Evolutionary conservation across 805 yeast species (phyloP).

Genomic region (Candida manassasensis): DNA sequence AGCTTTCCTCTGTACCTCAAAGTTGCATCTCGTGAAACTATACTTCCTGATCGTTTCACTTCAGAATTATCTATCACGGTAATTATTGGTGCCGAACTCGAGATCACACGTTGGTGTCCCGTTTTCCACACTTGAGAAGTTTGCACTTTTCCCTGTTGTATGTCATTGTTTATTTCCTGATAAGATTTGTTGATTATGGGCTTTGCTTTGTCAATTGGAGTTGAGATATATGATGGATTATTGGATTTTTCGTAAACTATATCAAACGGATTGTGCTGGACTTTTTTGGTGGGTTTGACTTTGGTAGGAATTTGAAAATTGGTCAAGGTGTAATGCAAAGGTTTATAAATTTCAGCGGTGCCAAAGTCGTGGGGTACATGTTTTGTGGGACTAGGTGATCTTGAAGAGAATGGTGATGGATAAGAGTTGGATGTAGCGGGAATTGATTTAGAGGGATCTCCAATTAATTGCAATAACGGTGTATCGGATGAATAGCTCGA

Average conservation of each 20-base stretch:
- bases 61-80: slow-evolving; percentile 20
- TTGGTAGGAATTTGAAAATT: background rate
- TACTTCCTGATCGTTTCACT: slow-evolving; percentile 22
- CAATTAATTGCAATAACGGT: background rate
- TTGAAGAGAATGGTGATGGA: slow-evolving; percentile 2
- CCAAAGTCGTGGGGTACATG: background rate
- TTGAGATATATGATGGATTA: background rate
- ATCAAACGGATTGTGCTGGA: slow-evolving; percentile 25
- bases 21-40: slow-evolving; percentile 27
- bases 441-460: background rate
- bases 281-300: slow-evolving; percentile 9
- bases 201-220: slow-evolving; percentile 4
- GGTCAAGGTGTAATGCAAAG: background rate
- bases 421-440: background rate
- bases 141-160: slow-evolving; percentile 5
- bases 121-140: background rate
- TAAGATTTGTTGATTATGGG: background rate
- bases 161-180: slow-evolving; percentile 6
- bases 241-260: slow-evolving; percentile 14
- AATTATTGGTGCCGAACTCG: slow-evolving; percentile 17
- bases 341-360: slow-evolving; percentile 2
- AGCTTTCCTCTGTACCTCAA: slow-evolving; percentile 27
- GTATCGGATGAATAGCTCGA: slow-evolving; percentile 3
- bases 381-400: background rate
- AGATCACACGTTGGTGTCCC: slow-evolving; percentile 4